Percentiles rank a stretch among this genome's conserved stretches.
Evolutionary conservation across 176 grass and related monocot species (phyloP).

Genomic region (Aegilops sharonensis): DNA sequence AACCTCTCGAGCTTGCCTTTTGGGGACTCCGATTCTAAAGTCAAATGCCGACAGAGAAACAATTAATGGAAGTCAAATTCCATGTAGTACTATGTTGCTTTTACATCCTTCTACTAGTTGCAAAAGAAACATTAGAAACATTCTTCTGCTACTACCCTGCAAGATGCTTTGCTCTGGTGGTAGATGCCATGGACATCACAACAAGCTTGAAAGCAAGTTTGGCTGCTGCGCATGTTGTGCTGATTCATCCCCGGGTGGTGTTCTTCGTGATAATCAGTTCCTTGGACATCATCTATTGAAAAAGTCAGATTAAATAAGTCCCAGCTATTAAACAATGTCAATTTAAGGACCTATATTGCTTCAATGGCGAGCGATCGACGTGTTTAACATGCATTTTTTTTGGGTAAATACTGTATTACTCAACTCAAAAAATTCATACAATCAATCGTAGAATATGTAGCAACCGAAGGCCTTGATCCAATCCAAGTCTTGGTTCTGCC

Average conservation of each 20-base stretch:
- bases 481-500: too few relatives aligned
- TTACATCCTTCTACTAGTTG: neutral
- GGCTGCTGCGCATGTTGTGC: neutral
- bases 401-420: too few relatives aligned
- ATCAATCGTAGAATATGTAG: too few relatives aligned
- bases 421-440: too few relatives aligned
- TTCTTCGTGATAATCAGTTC: conserved; percentile 7
- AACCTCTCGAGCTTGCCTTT: neutral
- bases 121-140: neutral
- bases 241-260: neutral
- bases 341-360: too few relatives aligned
- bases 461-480: too few relatives aligned
- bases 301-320: too few relatives aligned
- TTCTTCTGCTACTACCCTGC: neutral
- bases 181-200: neutral
- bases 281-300: too few relatives aligned
- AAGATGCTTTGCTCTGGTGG: neutral
- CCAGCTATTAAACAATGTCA: too few relatives aligned
- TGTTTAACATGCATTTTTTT: too few relatives aligned
- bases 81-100: neutral
- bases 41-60: neutral
- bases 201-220: neutral
- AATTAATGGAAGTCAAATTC: neutral
- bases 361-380: too few relatives aligned
- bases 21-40: neutral